Conservation (phyloP, 2,329 filamentous ascomycete species). For the Ambrosiella xylebori region DNA sequence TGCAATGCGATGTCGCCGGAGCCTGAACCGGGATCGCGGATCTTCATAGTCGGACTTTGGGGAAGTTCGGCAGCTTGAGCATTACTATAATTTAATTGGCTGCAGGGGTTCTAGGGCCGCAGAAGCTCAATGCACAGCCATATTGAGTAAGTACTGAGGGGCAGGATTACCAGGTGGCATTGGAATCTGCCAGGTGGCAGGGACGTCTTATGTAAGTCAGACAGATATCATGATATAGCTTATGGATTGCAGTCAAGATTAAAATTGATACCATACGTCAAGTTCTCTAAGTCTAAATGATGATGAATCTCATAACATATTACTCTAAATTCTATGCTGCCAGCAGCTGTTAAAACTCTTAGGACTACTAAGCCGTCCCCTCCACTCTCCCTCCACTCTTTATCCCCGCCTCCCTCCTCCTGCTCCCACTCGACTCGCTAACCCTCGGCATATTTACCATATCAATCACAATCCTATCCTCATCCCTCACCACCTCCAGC, state of each 20-base stretch:
- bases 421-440: not conserved
- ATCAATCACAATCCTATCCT: constrained; percentile 3
- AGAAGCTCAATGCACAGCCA: not conserved
- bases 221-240: too few species aligned
- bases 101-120: not conserved
- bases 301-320: too few species aligned
- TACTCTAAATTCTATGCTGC: too few species aligned
- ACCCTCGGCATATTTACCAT: not conserved
- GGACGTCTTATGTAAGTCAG: too few species aligned
- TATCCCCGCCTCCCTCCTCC: not conserved
- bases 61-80: not conserved
- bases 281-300: too few species aligned
- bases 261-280: too few species aligned
- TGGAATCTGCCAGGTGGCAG: not conserved
- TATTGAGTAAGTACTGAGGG: not conserved
- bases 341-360: not conserved
- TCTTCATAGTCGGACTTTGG: not conserved
- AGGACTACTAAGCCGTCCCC: not conserved
- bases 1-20: not conserved
- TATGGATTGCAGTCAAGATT: too few species aligned
- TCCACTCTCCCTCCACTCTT: not conserved
- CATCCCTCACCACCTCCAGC: constrained; percentile 11
- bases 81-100: not conserved
- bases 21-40: constrained; percentile 1
- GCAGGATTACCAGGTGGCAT: not conserved